Base-by-base conservation (phyloP, 192 early-diverging fungal genomes). In the Thamnidium elegans region DNA sequence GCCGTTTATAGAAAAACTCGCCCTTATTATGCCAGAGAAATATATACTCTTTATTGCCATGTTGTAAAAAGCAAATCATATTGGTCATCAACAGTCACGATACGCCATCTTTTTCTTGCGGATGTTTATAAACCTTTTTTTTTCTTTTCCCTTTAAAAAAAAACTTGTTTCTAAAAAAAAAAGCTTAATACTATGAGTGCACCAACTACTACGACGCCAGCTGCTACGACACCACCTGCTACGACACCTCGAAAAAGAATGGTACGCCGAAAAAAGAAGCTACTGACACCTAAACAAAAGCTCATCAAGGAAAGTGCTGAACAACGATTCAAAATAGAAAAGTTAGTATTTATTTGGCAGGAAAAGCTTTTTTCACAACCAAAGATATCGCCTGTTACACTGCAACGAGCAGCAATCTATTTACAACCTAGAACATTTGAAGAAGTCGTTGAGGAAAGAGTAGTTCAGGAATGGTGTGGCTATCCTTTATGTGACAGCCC, bases 401-500 rank as follows among this genome's bases (percentile, higher is more conserved):
- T 76, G 14, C 36, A 53, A n/a, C n/a, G 67, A 31, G 66, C 69
- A n/a, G 84, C 89, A n/a, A 75, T 75, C 14, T 87, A 86, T 34
- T 60, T 94, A 21, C 87, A 84, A 5, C 86, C 85, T 11, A 73
- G 76, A 7, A 81, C 87, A 39, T 94, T 87, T 62, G 70, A 78
- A 19, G 89, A 89, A 43, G 72, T 90, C 17, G 71, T 94, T 53
- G 83, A 83, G 52, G 93, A 95, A 80, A 79, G 93, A 2, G 76
- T 79, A 15, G 72, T 89, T 0, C 79, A 77, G 48, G 78, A 81
- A 11, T 64, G 87, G 15, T 96, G 94, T 66, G 94, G 90, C 1
- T 96, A 94, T 60, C 92, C 94, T 21, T 70, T 96, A 15, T 96
- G 94, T 70, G 26, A 32, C 48, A 55, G n/a, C 67, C 78, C 11